Evolutionary conservation across 83 land plant species (phyloP).

Genomic region (Diphasiastrum complanatum): DNA sequence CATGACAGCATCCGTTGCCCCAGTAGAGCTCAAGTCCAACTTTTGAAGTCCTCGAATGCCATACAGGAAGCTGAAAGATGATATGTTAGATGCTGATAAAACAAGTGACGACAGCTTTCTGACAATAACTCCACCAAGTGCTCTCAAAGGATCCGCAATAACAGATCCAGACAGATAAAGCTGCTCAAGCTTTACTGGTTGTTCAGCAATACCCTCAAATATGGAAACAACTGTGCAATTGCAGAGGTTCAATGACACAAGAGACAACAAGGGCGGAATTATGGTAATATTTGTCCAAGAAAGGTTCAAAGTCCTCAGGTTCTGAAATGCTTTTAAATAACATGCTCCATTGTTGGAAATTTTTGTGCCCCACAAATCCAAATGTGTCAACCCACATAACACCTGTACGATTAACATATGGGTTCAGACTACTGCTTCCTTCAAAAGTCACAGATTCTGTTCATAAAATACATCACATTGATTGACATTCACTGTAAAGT

Average conservation of each 20-base stretch:
- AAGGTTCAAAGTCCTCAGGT: slow-evolving; percentile 52
- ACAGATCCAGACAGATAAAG: slow-evolving; percentile 55
- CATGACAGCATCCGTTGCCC: slow-evolving; percentile 38
- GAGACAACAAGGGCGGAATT: slow-evolving; percentile 47
- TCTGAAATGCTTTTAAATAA: slow-evolving; percentile 41
- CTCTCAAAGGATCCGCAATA: slow-evolving; percentile 30
- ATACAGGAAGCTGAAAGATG: slow-evolving; percentile 31
- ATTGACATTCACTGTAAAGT: too few species aligned
- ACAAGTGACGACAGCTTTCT: slow-evolving; percentile 39
- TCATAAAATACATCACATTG: too few species aligned
- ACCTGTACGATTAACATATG: slow-evolving; percentile 28
- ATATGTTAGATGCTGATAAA: slow-evolving; percentile 42
- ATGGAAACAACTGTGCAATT: slow-evolving; percentile 50
- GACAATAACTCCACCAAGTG: slow-evolving; percentile 21
- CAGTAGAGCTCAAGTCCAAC: slow-evolving; percentile 56
- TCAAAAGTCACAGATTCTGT: too few species aligned
- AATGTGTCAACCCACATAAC: slow-evolving; percentile 44
- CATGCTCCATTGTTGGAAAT: slow-evolving; percentile 59
- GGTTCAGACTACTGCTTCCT: too few species aligned
- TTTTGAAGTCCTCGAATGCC: slow-evolving; percentile 40
- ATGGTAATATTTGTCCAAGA: slow-evolving; percentile 78
- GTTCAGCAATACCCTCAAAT: slow-evolving; percentile 26
- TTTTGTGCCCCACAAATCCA: slow-evolving; percentile 86
- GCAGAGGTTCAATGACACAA: slow-evolving; percentile 63
- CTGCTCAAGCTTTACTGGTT: slow-evolving; percentile 29